Evolutionary conservation across 2,329 filamentous ascomycete genomes (phyloP).

Genomic region (Botrytis tulipae): DNA sequence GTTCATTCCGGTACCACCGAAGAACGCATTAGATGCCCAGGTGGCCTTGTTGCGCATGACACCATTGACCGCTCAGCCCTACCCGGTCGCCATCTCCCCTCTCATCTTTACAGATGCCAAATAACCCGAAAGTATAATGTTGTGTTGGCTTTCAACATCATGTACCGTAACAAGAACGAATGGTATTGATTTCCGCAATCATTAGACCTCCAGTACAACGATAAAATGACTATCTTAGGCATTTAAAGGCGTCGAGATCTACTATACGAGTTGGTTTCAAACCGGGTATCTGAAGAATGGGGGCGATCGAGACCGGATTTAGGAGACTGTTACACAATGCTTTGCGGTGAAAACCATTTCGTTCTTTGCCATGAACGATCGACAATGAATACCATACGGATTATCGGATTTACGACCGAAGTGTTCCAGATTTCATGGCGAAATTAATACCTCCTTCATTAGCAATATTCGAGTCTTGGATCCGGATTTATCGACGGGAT

Average conservation of each 20-base stretch:
- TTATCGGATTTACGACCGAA: slow-evolving; percentile 14
- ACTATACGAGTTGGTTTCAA: not conserved
- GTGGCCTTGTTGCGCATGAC: slow-evolving; percentile 21
- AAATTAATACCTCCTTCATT: slow-evolving; percentile 1
- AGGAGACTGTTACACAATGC: slow-evolving; percentile 5
- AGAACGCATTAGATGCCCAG: slow-evolving; percentile 13
- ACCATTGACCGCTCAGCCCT: slow-evolving; percentile 29
- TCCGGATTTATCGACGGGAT: not conserved
- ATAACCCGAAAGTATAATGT: slow-evolving; percentile 5
- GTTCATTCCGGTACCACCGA: slow-evolving; percentile 16
- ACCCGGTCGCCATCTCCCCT: slow-evolving; percentile 25
- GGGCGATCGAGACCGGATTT: slow-evolving; percentile 14
- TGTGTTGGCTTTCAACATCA: slow-evolving; percentile 1
- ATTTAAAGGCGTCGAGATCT: slow-evolving; percentile 8
- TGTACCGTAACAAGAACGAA: slow-evolving; percentile 3
- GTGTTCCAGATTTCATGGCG: not conserved
- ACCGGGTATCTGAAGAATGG: slow-evolving; percentile 3
- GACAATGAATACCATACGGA: not conserved
- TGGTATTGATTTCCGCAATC: not conserved
- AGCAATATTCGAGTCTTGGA: not conserved
- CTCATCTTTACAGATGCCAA: slow-evolving; percentile 18
- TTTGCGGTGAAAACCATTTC: slow-evolving; percentile 18
- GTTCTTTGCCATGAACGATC: slow-evolving; percentile 12
- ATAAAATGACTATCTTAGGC: slow-evolving; percentile 3
- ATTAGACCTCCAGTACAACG: not conserved